These are phyloP conservation scores for Naganishia antarctica DNA, from an alignment of 768 basidiomycete genomes.

Conservation along the genomic window DNA sequence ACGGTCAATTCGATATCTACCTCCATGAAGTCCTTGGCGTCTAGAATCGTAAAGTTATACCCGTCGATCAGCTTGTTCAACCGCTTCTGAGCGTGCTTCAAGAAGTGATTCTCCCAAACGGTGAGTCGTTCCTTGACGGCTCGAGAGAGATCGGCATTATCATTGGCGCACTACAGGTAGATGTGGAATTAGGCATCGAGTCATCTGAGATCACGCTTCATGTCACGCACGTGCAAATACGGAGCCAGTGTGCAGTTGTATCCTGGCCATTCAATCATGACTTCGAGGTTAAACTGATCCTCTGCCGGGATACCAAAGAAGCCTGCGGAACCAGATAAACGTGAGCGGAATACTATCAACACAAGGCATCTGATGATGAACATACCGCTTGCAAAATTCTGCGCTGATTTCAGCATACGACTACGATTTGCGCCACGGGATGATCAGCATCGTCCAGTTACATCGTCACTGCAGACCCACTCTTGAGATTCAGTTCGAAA, in stretches of 20 bases:
- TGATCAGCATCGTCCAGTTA: too few species aligned
- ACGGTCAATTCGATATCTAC: conserved; percentile 26
- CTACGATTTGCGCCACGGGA: conserved; percentile 45
- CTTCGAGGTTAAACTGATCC: conserved; percentile 68
- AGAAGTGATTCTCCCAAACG: conserved; percentile 68
- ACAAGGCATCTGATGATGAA: background rate
- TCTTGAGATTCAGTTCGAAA: conserved; percentile 74
- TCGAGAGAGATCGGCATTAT: conserved; percentile 29
- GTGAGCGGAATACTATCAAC: too few species aligned
- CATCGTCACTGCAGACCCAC: too few species aligned
- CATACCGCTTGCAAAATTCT: conserved; percentile 58
- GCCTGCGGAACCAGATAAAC: too few species aligned
- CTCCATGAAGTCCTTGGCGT: conserved; percentile 45
- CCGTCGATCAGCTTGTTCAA: conserved; percentile 53
- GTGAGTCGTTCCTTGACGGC: conserved; percentile 30
- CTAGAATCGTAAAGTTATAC: conserved; percentile 38
- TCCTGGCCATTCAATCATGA: conserved; percentile 63
- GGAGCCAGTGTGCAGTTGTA: conserved; percentile 84
- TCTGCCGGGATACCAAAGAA: conserved; percentile 68
- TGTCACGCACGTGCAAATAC: conserved; percentile 59
- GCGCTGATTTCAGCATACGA: conserved; percentile 54
- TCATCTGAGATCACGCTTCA: background rate
- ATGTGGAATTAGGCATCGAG: conserved; percentile 52
- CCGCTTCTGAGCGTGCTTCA: conserved; percentile 62
- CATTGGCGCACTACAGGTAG: conserved; percentile 47